Percentiles rank a stretch among this genome's conserved stretches.
Conservation (phyloP, 768 basidiomycete species). For the Pleurotus pulmonarius region DNA sequence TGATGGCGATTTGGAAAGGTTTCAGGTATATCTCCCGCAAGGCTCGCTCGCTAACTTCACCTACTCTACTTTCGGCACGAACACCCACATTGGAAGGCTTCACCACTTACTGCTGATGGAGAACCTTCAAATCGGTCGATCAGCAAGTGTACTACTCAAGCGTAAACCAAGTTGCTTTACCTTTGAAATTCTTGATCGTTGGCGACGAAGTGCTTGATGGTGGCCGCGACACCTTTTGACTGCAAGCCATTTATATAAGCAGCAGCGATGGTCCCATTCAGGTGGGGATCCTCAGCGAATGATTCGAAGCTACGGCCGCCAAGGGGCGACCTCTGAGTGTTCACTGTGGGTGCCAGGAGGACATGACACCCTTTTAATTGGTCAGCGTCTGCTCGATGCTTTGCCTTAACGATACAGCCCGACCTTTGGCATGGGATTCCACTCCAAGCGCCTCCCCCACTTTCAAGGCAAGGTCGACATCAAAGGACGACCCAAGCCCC, state of each 20-base stretch:
- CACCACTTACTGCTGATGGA: constrained; percentile 39
- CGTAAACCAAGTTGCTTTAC: constrained; percentile 4
- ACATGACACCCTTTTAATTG: constrained; percentile 36
- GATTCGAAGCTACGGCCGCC: constrained; percentile 60
- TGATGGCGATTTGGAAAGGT: constrained; percentile 59
- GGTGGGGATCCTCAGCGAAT: constrained; percentile 58
- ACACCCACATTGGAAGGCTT: neutral
- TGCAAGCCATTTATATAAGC: constrained; percentile 64
- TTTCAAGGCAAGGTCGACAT: constrained; percentile 39
- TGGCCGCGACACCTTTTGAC: constrained; percentile 51
- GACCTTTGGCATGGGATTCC: constrained; percentile 47
- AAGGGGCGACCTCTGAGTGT: constrained; percentile 58
- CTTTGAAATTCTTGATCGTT: constrained; percentile 65
- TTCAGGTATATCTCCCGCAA: constrained; percentile 64
- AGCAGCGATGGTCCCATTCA: constrained; percentile 53
- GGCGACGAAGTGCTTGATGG: constrained; percentile 61
- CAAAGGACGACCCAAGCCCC: constrained; percentile 54
- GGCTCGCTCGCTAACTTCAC: constrained; percentile 49
- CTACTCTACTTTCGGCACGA: constrained; percentile 15
- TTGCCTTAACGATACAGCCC: constrained; percentile 5
- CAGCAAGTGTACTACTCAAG: neutral
- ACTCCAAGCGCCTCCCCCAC: constrained; percentile 52
- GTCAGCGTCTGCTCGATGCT: constrained; percentile 6
- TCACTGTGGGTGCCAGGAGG: constrained; percentile 61
- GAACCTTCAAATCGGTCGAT: constrained; percentile 23